Conservation (phyloP, 768 basidiomycete genomes). For the Termitomyces heimii region DNA sequence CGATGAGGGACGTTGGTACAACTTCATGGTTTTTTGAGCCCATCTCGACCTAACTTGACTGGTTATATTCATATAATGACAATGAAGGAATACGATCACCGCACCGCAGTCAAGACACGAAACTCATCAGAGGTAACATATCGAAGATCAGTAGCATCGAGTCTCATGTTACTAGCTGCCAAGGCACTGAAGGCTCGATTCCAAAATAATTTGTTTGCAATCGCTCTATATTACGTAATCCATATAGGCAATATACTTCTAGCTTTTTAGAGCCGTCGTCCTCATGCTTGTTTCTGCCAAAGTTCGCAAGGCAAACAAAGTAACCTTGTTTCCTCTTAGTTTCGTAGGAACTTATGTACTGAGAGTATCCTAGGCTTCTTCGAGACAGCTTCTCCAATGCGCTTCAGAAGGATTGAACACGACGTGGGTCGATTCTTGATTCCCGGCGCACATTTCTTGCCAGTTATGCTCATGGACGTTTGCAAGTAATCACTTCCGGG, state of each 20-base stretch:
- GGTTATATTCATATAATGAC: constrained; percentile 2
- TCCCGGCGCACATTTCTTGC: neutral
- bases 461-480: neutral
- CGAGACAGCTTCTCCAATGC: constrained; percentile 7
- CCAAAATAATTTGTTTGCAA: neutral
- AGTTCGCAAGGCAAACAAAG: constrained; percentile 15
- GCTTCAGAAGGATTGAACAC: constrained; percentile 1
- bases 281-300: constrained; percentile 3
- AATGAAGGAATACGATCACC: constrained; percentile 5
- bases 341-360: neutral
- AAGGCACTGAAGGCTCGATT: neutral
- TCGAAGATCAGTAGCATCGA: constrained; percentile 91
- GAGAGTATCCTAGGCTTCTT: constrained; percentile 9
- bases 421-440: constrained; percentile 2
- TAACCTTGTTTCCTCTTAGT: neutral
- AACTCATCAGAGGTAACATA: constrained; percentile 93
- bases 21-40: constrained; percentile 98
- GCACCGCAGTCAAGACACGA: constrained; percentile 89
- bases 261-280: neutral
- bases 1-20: constrained; percentile 84
- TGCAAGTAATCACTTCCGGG: constrained; percentile 12
- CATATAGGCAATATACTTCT: too few relatives aligned
- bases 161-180: constrained; percentile 61
- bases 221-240: constrained; percentile 3
- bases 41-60: constrained; percentile 74